Percentiles rank a stretch among this genome's conserved stretches.
These are phyloP conservation scores for Artomyces pyxidatus DNA, from an alignment of 768 basidiomycete genomes.

Conservation along the genomic window DNA sequence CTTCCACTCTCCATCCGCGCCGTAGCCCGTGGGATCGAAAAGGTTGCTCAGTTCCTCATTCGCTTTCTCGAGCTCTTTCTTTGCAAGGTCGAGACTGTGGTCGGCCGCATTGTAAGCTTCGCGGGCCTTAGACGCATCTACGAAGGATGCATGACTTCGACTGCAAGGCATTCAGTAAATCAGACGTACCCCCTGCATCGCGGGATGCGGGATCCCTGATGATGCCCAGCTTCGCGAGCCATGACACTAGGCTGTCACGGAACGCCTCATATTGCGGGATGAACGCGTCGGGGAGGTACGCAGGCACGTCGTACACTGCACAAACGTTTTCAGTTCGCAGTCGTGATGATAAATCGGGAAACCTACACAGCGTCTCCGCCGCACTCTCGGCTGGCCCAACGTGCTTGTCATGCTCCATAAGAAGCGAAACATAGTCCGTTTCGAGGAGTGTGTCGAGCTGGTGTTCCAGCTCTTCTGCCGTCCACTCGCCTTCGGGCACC, in stretches of 20 bases:
- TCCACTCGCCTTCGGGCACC: constrained; percentile 55
- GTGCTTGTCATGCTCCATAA: constrained; percentile 72
- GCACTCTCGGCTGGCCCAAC: constrained; percentile 34
- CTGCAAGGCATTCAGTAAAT: not conserved
- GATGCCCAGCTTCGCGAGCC: constrained; percentile 59
- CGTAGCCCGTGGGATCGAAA: constrained; percentile 59
- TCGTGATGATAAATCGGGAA: not conserved
- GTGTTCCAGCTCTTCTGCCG: constrained; percentile 45
- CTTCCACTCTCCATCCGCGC: constrained; percentile 88
- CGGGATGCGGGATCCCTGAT: constrained; percentile 29
- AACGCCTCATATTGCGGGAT: constrained; percentile 66
- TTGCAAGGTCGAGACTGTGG: constrained; percentile 41
- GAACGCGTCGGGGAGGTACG: constrained; percentile 81
- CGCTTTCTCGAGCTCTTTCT: constrained; percentile 45
- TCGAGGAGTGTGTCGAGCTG: constrained; percentile 49
- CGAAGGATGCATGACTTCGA: not conserved
- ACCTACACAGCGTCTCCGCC: constrained; percentile 43
- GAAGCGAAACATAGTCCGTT: constrained; percentile 63
- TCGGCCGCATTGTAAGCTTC: constrained; percentile 60
- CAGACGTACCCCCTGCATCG: constrained; percentile 35
- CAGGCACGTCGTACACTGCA: constrained; percentile 71
- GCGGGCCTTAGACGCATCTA: constrained; percentile 55
- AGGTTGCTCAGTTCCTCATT: constrained; percentile 56
- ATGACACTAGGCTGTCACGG: constrained; percentile 50
- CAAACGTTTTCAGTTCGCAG: not conserved